Conservation (phyloP, 2,329 filamentous ascomycete genomes). For the Chalara sp. region DNA sequence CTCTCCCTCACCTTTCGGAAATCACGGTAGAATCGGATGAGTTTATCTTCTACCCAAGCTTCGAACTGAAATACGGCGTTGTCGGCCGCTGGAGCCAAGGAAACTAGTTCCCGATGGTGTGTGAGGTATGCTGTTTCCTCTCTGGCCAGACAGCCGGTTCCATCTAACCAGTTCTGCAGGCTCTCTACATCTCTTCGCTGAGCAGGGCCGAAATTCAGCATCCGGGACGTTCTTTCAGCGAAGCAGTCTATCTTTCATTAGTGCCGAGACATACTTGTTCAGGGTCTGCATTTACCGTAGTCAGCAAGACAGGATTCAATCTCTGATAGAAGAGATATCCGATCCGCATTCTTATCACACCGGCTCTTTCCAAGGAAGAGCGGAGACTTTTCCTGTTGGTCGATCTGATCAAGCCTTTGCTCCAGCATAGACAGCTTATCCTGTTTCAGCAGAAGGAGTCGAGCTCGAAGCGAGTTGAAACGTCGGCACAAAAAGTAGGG, state of each 20-base stretch:
- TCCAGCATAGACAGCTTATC: constrained; percentile 26
- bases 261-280: neutral
- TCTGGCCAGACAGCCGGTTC: constrained; percentile 3
- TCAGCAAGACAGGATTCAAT: constrained; percentile 2
- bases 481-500: constrained; percentile 24
- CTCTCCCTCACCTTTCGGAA: constrained; percentile 1
- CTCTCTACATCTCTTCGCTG: constrained; percentile 6
- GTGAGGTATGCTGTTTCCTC: constrained; percentile 5
- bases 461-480: constrained; percentile 22
- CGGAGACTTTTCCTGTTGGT: constrained; percentile 16
- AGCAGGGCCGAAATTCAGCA: neutral
- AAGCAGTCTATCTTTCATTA: neutral
- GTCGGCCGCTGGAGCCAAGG: neutral
- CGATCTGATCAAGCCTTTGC: constrained; percentile 20
- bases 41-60: constrained; percentile 1
- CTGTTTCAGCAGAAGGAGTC: constrained; percentile 28
- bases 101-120: constrained; percentile 1
- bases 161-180: constrained; percentile 7
- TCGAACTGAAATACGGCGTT: neutral
- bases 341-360: constrained; percentile 13
- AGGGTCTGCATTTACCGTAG: neutral
- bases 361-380: constrained; percentile 15
- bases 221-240: neutral
- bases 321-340: neutral
- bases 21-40: neutral